Conservation (phyloP, 1,139 yeast species). For the Arxiozyma telluris region DNA sequence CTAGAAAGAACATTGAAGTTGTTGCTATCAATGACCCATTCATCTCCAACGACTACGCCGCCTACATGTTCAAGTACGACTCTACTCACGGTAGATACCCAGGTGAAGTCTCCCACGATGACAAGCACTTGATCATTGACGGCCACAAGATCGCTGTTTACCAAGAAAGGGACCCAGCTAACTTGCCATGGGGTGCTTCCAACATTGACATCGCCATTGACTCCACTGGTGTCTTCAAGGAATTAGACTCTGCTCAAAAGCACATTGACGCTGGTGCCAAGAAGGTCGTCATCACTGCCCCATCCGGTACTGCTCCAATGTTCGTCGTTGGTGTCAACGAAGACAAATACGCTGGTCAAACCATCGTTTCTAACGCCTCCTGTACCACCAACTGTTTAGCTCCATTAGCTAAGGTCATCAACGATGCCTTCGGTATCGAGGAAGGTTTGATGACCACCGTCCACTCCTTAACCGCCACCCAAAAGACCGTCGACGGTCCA, state of each 20-base stretch:
- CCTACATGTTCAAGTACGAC: slow-evolving; percentile 85
- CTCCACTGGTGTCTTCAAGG: slow-evolving; percentile 85
- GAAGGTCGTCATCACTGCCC: slow-evolving; percentile 82
- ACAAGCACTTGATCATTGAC: slow-evolving; percentile 53
- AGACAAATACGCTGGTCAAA: slow-evolving; percentile 59
- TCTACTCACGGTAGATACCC: slow-evolving; percentile 74
- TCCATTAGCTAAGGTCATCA: slow-evolving; percentile 75
- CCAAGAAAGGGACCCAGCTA: slow-evolving; percentile 76
- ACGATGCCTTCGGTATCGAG: slow-evolving; percentile 72
- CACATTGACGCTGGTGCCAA: slow-evolving; percentile 85
- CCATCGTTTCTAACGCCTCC: slow-evolving; percentile 75
- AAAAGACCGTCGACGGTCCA: slow-evolving; percentile 88
- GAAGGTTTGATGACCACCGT: slow-evolving; percentile 88
- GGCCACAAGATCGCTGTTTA: slow-evolving; percentile 59
- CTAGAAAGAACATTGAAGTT: slow-evolving; percentile 61
- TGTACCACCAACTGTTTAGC: slow-evolving; percentile 90
- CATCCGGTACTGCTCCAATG: slow-evolving; percentile 83
- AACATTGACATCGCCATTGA: slow-evolving; percentile 75
- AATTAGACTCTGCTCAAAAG: slow-evolving; percentile 66
- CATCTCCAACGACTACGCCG: slow-evolving; percentile 74
- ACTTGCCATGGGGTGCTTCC: slow-evolving; percentile 73
- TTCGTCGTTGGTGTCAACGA: slow-evolving; percentile 82
- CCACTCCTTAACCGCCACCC: slow-evolving; percentile 84
- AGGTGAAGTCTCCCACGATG: slow-evolving; percentile 62
- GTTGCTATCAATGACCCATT: slow-evolving; percentile 82